Conservation (phyloP, 306 rosid genomes). For the Sechiopsis laciniata region DNA sequence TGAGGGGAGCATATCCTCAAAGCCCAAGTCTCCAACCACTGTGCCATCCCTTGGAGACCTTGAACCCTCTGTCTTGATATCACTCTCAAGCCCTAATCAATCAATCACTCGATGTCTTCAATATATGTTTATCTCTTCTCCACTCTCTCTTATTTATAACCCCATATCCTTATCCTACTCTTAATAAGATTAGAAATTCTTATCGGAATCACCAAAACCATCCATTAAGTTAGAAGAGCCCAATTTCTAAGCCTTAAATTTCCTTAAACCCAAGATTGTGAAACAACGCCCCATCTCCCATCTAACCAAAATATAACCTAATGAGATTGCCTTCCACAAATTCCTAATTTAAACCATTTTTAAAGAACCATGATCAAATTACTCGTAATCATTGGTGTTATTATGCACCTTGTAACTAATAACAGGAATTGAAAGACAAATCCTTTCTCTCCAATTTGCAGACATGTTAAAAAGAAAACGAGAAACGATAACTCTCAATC, state of each 20-base stretch:
- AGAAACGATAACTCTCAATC: not conserved
- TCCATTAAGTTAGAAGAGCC: too few relatives aligned
- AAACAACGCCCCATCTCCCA: not conserved
- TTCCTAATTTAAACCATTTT: not conserved
- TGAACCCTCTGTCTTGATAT: too few relatives aligned
- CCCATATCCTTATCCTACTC: too few relatives aligned
- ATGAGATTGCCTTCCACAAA: not conserved
- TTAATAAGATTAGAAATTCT: too few relatives aligned
- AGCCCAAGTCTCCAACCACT: too few relatives aligned
- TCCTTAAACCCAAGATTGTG: not conserved
- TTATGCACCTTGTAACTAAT: not conserved
- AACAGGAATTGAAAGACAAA: not conserved
- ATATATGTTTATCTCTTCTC: too few relatives aligned
- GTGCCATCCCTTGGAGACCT: too few relatives aligned
- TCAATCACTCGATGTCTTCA: too few relatives aligned
- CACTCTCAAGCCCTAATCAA: too few relatives aligned
- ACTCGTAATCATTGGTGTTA: not conserved
- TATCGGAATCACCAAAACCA: too few relatives aligned
- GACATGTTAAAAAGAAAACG: not conserved
- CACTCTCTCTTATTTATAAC: too few relatives aligned
- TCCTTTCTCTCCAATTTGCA: not conserved
- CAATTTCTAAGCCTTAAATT: not conserved
- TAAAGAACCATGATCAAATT: not conserved
- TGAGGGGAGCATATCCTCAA: too few relatives aligned
- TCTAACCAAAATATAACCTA: not conserved